phyloP scores from a whole-genome alignment of 306 rosid genomes.

The Begonia peltatifolia region DNA sequence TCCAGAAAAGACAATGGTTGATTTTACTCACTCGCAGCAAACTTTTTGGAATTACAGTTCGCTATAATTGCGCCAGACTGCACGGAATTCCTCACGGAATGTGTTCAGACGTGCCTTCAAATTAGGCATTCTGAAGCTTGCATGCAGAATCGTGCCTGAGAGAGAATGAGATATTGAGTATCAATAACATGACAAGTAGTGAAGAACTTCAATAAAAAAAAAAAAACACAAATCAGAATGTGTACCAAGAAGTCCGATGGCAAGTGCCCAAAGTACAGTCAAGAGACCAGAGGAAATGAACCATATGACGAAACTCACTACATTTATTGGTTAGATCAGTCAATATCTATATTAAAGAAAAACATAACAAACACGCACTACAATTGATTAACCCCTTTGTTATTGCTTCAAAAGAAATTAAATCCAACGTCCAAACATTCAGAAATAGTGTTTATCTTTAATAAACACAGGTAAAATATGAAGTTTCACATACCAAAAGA shows the following conservation, averaged over 20 bases:
- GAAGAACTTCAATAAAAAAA: background rate
- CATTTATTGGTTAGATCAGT: background rate
- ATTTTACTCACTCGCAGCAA: slow-evolving; percentile 29
- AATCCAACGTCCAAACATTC: background rate
- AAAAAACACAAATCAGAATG: slow-evolving; percentile 7
- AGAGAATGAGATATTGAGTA: slow-evolving; percentile 3
- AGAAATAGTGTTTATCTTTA: slow-evolving; percentile 1
- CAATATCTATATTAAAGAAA: background rate
- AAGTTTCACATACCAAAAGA: slow-evolving; percentile 43
- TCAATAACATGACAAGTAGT: slow-evolving; percentile 7
- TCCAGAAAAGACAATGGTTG: too few species aligned
- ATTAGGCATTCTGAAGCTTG: slow-evolving; percentile 96
- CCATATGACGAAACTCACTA: slow-evolving; percentile 78
- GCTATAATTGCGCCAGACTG: slow-evolving; percentile 99
- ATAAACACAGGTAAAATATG: background rate
- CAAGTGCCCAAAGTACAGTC: slow-evolving; percentile 64
- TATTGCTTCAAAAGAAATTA: background rate
- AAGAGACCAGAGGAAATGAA: slow-evolving; percentile 75
- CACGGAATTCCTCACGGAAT: slow-evolving; percentile 96
- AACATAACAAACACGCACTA: slow-evolving; percentile 4
- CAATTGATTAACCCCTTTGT: background rate
- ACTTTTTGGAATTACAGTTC: slow-evolving; percentile 55
- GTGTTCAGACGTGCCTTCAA: slow-evolving; percentile 97
- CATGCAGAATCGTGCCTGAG: slow-evolving; percentile 77
- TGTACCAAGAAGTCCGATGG: slow-evolving; percentile 81